These are phyloP conservation scores for Rhipidocladum racemiflorum DNA, from an alignment of 176 grass and related monocot species.

Conservation along the genomic window DNA sequence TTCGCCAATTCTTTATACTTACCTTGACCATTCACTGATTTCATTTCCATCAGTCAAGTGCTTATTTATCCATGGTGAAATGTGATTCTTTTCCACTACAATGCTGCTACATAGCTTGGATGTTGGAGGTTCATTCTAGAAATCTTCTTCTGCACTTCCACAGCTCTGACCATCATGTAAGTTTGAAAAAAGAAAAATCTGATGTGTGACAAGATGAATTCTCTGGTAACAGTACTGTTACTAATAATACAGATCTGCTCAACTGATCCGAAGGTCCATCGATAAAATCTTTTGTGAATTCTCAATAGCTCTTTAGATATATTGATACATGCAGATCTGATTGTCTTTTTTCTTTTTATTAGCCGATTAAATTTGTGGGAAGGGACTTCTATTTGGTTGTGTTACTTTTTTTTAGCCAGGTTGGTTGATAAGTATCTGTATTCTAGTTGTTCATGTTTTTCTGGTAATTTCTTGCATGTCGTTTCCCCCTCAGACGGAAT, in stretches of 20 bases:
- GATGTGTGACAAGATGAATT: background rate
- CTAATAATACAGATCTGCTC: background rate
- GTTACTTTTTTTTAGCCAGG: background rate
- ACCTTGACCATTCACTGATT: background rate
- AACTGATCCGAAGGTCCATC: background rate
- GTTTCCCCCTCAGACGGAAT: background rate
- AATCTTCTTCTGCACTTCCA: background rate
- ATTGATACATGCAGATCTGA: background rate
- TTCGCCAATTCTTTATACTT: background rate
- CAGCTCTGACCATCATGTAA: background rate
- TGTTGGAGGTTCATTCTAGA: background rate
- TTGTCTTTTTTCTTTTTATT: background rate
- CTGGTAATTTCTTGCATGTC: background rate
- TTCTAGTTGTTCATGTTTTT: background rate
- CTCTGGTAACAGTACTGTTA: background rate
- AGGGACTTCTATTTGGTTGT: background rate
- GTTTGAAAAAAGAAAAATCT: background rate
- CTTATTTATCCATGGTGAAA: background rate
- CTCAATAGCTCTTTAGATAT: background rate
- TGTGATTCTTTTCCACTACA: background rate
- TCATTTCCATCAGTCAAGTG: background rate
- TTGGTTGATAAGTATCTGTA: no score
- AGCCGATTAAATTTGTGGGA: background rate
- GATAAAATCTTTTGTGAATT: background rate
- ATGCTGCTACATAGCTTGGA: background rate